Conservation (phyloP, 1,284 basidiomycete species). For the Marasmius oreades region DNA sequence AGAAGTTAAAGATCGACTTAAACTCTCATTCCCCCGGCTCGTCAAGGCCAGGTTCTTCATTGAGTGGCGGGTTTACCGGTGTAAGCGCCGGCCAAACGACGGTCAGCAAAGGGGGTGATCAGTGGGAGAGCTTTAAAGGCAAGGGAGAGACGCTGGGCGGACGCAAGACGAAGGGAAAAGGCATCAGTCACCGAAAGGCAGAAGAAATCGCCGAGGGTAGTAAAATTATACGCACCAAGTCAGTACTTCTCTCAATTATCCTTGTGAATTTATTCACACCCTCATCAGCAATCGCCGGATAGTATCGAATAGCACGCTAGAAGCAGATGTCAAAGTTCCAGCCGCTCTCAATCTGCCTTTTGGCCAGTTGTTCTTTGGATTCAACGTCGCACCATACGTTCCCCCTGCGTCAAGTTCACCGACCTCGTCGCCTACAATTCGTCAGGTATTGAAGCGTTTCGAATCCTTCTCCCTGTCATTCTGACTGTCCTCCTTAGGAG, state of each 20-base stretch:
- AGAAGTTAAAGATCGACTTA: constrained; percentile 93
- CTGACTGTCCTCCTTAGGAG: constrained; percentile 26
- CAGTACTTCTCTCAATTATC: constrained; percentile 29
- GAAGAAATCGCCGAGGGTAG: constrained; percentile 79
- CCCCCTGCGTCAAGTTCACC: constrained; percentile 40
- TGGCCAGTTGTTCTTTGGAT: constrained; percentile 94
- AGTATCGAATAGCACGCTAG: constrained; percentile 79
- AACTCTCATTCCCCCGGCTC: constrained; percentile 78
- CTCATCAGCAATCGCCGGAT: constrained; percentile 72
- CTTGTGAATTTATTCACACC: constrained; percentile 13
- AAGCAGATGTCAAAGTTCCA: constrained; percentile 79
- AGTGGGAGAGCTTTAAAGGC: constrained; percentile 93
- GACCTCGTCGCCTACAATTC: constrained; percentile 20
- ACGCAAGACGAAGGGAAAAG: constrained; percentile 89
- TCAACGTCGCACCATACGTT: constrained; percentile 70
- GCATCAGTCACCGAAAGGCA: constrained; percentile 76
- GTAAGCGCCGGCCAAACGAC: constrained; percentile 40
- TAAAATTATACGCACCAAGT: constrained; percentile 90
- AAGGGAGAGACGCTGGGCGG: constrained; percentile 87
- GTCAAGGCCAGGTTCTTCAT: constrained; percentile 74
- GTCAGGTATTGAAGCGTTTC: constrained; percentile 21
- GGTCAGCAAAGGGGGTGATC: constrained; percentile 71
- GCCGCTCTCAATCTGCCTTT: constrained; percentile 88
- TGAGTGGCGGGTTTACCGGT: constrained; percentile 63
- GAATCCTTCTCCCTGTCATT: constrained; percentile 1